Evolutionary conservation across 2,329 filamentous ascomycete species (phyloP).

Genomic region (Akanthomyces uredinophilus): DNA sequence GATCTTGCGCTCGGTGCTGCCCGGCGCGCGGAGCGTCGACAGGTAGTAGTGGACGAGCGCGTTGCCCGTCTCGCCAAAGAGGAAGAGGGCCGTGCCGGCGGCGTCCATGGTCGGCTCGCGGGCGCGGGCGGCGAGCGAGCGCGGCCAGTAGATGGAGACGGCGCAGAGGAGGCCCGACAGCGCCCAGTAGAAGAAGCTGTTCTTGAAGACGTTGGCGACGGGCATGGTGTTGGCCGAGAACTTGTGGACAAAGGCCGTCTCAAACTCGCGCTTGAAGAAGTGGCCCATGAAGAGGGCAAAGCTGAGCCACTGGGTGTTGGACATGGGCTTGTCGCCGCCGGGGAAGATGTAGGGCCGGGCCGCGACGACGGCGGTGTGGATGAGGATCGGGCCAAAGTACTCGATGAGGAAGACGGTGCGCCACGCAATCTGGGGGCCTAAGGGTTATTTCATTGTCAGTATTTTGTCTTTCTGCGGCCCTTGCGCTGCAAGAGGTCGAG

Average conservation of each 20-base stretch:
- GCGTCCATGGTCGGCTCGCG: conserved; percentile 52
- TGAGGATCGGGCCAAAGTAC: conserved; percentile 85
- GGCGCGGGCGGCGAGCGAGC: conserved; percentile 57
- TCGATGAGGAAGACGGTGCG: conserved; percentile 91
- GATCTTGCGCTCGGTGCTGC: conserved; percentile 82
- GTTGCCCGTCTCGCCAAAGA: conserved; percentile 76
- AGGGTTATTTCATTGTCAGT: conserved; percentile 12
- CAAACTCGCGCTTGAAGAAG: conserved; percentile 91
- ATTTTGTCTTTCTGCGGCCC: neutral
- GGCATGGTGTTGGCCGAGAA: conserved; percentile 97
- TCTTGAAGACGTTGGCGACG: conserved; percentile 83
- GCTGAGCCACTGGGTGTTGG: conserved; percentile 65
- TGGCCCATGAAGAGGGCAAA: conserved; percentile 72
- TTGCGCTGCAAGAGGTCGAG: no score
- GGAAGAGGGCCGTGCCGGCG: conserved; percentile 64
- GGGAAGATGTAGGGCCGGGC: conserved; percentile 61
- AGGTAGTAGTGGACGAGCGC: conserved; percentile 75
- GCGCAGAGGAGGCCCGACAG: conserved; percentile 75
- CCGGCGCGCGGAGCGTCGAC: conserved; percentile 67
- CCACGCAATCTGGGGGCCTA: conserved; percentile 87
- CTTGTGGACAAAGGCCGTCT: conserved; percentile 91
- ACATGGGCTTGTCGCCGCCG: conserved; percentile 45
- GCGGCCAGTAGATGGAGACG: conserved; percentile 78
- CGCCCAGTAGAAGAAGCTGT: conserved; percentile 91
- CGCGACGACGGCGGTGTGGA: conserved; percentile 71